These are phyloP conservation scores for Diaporthe longicolla DNA, from an alignment of 2,329 filamentous ascomycete genomes.

Conservation along the genomic window DNA sequence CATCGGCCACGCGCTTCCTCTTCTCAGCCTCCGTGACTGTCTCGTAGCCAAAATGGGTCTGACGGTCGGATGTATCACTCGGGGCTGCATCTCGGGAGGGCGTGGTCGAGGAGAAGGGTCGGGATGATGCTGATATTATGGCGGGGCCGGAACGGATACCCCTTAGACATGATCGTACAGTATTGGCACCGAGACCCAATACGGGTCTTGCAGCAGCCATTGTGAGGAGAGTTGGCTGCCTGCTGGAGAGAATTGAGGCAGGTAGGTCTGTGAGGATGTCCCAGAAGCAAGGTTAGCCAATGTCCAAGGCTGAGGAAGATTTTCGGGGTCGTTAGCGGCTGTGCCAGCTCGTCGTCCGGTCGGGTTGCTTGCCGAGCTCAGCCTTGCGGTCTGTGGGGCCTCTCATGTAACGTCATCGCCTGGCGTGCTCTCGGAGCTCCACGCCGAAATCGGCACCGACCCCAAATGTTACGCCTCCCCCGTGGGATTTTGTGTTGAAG, in stretches of 20 bases:
- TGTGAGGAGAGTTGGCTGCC: conserved; percentile 15
- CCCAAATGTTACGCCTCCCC: not conserved
- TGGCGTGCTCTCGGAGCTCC: not conserved
- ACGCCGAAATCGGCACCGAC: conserved; percentile 37
- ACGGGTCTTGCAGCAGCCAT: conserved; percentile 38
- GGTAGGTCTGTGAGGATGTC: not conserved
- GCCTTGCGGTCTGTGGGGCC: conserved; percentile 24
- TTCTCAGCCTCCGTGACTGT: conserved; percentile 87
- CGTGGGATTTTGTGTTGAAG: not conserved
- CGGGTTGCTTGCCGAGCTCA: conserved; percentile 37
- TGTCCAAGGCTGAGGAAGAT: conserved; percentile 37
- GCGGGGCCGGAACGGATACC: conserved; percentile 23
- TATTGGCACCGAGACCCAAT: conserved; percentile 20
- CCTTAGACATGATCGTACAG: conserved; percentile 36
- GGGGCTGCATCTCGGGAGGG: conserved; percentile 17
- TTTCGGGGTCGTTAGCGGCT: conserved; percentile 31
- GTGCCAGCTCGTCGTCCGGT: conserved; percentile 21
- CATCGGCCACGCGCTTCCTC: conserved; percentile 78
- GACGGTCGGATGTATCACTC: conserved; percentile 59
- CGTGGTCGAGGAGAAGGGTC: conserved; percentile 35
- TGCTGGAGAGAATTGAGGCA: not conserved
- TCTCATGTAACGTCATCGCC: conserved; percentile 35
- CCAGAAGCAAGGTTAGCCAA: conserved; percentile 1
- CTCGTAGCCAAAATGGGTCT: conserved; percentile 93
- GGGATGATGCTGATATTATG: conserved; percentile 33